Evolutionary conservation across 176 grass and related monocot species (phyloP).

Genomic region (Lolium perenne): DNA sequence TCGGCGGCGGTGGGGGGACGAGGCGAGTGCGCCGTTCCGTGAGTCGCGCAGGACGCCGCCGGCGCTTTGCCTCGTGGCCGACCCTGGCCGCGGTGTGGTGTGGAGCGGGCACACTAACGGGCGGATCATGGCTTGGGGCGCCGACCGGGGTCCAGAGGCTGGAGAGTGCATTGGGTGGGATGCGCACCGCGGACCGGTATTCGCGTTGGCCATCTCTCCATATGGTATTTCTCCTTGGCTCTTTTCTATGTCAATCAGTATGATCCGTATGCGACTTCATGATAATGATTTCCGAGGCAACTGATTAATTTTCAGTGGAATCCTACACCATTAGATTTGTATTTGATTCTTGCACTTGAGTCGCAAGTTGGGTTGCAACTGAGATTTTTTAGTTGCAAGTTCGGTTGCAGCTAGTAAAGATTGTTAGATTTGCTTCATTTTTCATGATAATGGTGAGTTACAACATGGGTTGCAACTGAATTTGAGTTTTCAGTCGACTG

Average conservation of each 20-base stretch:
- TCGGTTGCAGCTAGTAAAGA: too few relatives aligned
- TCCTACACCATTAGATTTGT: too few relatives aligned
- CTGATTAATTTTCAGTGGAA: background rate
- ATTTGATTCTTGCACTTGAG: too few relatives aligned
- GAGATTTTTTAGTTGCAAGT: too few relatives aligned
- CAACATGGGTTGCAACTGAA: too few relatives aligned
- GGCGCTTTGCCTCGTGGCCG: conserved; percentile 54
- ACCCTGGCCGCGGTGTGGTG: conserved; percentile 57
- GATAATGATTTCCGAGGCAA: background rate
- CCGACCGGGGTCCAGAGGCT: conserved; percentile 28
- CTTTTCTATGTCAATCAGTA: background rate
- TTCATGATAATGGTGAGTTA: too few relatives aligned
- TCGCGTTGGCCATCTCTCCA: conserved; percentile 62
- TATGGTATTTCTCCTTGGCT: conserved; percentile 57
- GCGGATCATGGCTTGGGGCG: conserved; percentile 63
- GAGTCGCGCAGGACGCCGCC: conserved; percentile 61
- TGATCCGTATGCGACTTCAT: background rate
- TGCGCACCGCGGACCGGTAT: conserved; percentile 59
- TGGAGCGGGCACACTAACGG: conserved; percentile 85
- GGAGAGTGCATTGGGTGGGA: conserved; percentile 64
- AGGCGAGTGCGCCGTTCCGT: conserved; percentile 57
- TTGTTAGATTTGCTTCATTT: too few relatives aligned
- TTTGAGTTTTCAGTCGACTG: too few relatives aligned
- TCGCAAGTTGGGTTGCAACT: too few relatives aligned
- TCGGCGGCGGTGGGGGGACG: conserved; percentile 61